Base-by-base conservation (phyloP, 768 basidiomycete genomes). In the Auriscalpium microsporum region DNA sequence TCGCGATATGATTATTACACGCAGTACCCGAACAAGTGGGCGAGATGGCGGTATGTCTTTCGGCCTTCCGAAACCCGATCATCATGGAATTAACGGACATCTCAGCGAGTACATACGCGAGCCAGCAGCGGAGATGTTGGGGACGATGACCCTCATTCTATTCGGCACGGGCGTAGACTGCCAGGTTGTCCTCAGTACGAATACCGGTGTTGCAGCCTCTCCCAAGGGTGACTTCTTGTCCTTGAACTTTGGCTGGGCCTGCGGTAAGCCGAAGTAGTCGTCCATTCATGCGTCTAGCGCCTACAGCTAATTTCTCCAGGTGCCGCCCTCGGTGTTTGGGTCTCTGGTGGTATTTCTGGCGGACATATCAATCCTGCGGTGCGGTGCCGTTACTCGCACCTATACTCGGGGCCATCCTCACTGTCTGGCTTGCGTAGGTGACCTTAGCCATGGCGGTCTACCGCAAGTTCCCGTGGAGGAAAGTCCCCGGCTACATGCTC, bases 401-500 rank as follows among this genome's bases (percentile, higher is more conserved):
- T 28, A 4, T 28, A 28, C 28, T 7, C 28, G 28, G 5, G 5
- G 28, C 28, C 28, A 28, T 28, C 28, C 28, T 28, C 28, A 28
- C 28, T 28, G 7, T 28, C 28, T 28, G 28, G 28, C 50, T 40
- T 1, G 11, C 21, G 28, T 34, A 85, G 83, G 75, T 90, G 21
- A 92, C 89, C 16, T 68, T 92, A 50, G 75, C 81, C 13, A 63
- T 90, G 46, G 86, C 85, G 4, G 73, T 79, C 3, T 82, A 82
- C 67, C 81, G 89, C 59, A 76, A 75, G 45, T 90, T 92, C 68
- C 87, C 90, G 0, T 86, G 86, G 84, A 77, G 75, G 60, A 91
- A 91, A 65, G 90, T 90, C 0, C 90, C 90, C 0, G 75, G 62
- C 19, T 90, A 82, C 65, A 78, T 86, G 46, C 63, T 81, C 50